Base-by-base conservation (phyloP, 1,139 yeast genomes). In the Suhomyces guaymorum region DNA sequence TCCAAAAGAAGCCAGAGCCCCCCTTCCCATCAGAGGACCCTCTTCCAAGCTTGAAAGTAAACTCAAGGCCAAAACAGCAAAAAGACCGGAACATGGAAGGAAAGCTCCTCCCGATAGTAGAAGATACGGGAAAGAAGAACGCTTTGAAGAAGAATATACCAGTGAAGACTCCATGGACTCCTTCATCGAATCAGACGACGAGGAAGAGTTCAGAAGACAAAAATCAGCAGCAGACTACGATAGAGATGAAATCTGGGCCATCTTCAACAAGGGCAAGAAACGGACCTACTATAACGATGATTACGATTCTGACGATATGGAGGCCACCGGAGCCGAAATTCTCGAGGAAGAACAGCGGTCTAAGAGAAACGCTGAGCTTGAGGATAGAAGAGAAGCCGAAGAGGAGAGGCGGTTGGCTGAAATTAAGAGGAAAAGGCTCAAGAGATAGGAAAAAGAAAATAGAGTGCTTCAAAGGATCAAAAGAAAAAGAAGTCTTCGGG, bases 301-400 rank as follows among this genome's bases (percentile, higher is more conserved):
- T 38, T 80, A 80, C 34, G 68, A 63, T 26, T 72, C 73, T 22
- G 87, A 82, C 41, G 95, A 86, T 52, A 90, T 90, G 97, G 97
- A 90, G 54, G 96, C 96, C 6, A 83, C 94, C 1, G 97, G 96
- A 14, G 81, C 81, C 18, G 96, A 90, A 47, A 78, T 90, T 25
- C 63, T 88, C 27, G 86, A 77, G 35, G 97, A 90, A 53, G 97
- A 90, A 57, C 73, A 65, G 46, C 58, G 75, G 27, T 82, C 96
- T 4, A 69, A 80, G 32, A 66, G 63, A 10, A 55, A 51, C 17
- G 95, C 89, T 0, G 72, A 73, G 47, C 45, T 68, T 28, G 96
- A 86, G 52, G 95, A 86, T 49, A 66, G 68, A 36, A 61, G 66
- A 33, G 95, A 85, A 52, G 71, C 73, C 49, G 75, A 65, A 38